Base-by-base conservation (phyloP, 1,139 yeast species). In the Geotrichum restrictum region DNA sequence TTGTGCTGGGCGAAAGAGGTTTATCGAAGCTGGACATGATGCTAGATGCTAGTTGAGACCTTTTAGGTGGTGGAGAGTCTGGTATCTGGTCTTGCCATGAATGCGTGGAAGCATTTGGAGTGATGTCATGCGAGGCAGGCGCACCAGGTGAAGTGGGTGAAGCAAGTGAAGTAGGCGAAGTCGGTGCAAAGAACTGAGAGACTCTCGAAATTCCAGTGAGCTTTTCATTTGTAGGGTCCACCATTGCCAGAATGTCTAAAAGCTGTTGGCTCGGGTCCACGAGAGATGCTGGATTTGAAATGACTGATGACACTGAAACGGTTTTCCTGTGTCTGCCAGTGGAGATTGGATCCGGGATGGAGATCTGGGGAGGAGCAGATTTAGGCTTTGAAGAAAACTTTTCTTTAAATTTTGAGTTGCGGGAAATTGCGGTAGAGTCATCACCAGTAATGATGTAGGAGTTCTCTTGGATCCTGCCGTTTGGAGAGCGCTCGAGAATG, bases 141-240 rank as follows among this genome's bases (percentile, higher is more conserved):
- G 16, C 24, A 32, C n/a, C 29, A 19, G 24, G 32, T 18, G 21
- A 24, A 14, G 44, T 13, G 18, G 14, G 16, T 27, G 11, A 27
- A 14, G 45, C 1, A 27, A 14, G 14, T 27, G 34, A n/a, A 8
- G 33, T 13, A 22, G 24, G 34, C 11, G 22, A 5, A 22, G 48
- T 22, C n/a, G 14, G 18, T 1, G 42, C 39, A 50, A 50, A 50
- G 39, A 39, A 50, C n/a, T 44, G 53, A 11, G 53, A 50, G 27
- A 50, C 46, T n/a, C 53, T 32, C 6, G 53, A 50, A 14, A 50
- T 47, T 27, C 56, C 54, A 10, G 48, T 51, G 11, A 54, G 46
- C 22, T 47, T 36, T 38, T 54, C 56, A 34, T 54, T 54, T 18
- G 52, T 45, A 1, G 56, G 56, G 39, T 54, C 56, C 4, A 54